These are phyloP conservation scores for Lagerstroemia fauriei DNA, from an alignment of 441 rosid genomes.

Conservation along the genomic window DNA sequence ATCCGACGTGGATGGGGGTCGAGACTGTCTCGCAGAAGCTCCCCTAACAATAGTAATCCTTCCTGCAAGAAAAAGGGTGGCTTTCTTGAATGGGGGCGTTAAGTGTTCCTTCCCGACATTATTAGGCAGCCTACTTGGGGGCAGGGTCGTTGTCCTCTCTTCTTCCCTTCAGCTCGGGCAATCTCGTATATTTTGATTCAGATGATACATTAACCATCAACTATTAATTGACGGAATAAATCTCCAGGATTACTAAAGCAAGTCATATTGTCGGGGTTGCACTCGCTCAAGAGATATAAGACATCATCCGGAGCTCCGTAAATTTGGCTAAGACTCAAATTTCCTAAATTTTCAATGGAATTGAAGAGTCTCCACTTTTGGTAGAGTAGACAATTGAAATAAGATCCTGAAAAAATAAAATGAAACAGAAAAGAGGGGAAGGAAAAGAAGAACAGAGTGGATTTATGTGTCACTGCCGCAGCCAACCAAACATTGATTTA, in stretches of 20 bases:
- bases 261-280: too few relatives aligned
- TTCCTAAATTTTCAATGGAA: too few relatives aligned
- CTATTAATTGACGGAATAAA: too few relatives aligned
- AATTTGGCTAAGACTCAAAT: too few relatives aligned
- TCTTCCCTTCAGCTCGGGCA: neutral
- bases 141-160: neutral
- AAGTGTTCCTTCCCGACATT: neutral
- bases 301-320: too few relatives aligned
- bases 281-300: too few relatives aligned
- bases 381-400: neutral
- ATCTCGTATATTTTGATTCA: too few relatives aligned
- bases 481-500: neutral
- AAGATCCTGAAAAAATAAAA: neutral
- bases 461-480: neutral
- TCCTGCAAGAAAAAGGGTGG: conserved; percentile 11
- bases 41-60: neutral
- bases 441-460: neutral
- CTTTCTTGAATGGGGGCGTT: conserved; percentile 22
- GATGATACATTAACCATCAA: too few relatives aligned
- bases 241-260: too few relatives aligned
- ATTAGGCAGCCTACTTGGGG: conserved; percentile 29
- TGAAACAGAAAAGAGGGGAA: neutral
- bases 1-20: too few relatives aligned
- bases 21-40: too few relatives aligned
- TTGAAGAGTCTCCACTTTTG: too few relatives aligned